Conservation (phyloP, 1,284 basidiomycete genomes). For the Malassezia vespertilionis region DNA sequence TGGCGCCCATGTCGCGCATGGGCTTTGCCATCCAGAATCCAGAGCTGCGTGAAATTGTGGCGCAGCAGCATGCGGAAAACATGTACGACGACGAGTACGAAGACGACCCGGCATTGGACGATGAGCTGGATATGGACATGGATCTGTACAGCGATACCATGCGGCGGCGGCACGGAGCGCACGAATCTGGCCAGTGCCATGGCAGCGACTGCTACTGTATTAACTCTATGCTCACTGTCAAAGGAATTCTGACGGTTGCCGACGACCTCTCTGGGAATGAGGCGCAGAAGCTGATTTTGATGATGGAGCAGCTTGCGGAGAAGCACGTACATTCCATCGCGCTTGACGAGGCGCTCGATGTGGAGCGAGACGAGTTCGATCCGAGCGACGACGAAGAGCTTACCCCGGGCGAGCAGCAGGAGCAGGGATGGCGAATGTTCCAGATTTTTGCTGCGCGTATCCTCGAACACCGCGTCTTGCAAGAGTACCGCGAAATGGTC, state of each 20-base stretch:
- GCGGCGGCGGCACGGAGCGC: conserved; percentile 21
- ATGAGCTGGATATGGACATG: conserved; percentile 41
- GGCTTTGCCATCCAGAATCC: not conserved
- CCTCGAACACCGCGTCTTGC: conserved; percentile 94
- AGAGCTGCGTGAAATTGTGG: not conserved
- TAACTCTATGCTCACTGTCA: conserved; percentile 17
- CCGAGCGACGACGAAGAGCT: conserved; percentile 51
- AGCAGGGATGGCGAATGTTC: conserved; percentile 98
- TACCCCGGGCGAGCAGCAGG: conserved; percentile 63
- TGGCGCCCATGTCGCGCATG: conserved; percentile 8
- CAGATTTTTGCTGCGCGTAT: conserved; percentile 98
- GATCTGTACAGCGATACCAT: conserved; percentile 39
- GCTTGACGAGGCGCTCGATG: conserved; percentile 24
- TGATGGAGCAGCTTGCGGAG: conserved; percentile 99
- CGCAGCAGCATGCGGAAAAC: conserved; percentile 34
- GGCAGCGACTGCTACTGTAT: conserved; percentile 16
- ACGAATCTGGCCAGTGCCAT: conserved; percentile 17
- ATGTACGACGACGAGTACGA: conserved; percentile 54
- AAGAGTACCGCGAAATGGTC: conserved; percentile 82
- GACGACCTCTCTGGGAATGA: conserved; percentile 97
- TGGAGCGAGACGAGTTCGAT: conserved; percentile 23
- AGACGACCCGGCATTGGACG: conserved; percentile 51
- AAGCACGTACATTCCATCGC: conserved; percentile 60
- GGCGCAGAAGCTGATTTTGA: conserved; percentile 95
- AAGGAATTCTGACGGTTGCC: conserved; percentile 90